Base-by-base conservation (phyloP, 2,329 filamentous ascomycete genomes). In the Blumeriella jaapii region DNA sequence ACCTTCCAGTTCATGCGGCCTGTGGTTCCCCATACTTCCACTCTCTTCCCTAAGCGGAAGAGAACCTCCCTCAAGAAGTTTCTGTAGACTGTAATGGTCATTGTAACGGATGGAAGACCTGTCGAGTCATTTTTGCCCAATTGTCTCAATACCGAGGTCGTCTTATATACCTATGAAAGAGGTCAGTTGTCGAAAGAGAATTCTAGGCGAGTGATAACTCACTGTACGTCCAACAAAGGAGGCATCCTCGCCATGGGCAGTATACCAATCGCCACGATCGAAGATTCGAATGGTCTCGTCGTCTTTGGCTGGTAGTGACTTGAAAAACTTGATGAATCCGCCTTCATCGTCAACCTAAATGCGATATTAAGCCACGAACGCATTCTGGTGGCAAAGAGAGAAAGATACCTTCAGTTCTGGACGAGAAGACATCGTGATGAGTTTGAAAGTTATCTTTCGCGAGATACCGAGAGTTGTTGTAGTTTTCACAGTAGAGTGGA, bases 311-410 rank as follows among this genome's bases (percentile, higher is more conserved):
- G 85, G 76, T 2, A 98, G 69, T n/a, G 78, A 80, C 51, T 89
- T 89, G 68, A 93, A 98, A 64, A 86, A 93, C 50, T 80, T 84
- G 63, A 96, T 95, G 67, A 98, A 98, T 48, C 89, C 86, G 55
- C 80, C 78, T 65, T 98, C 91, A 56, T 98, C 91, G 54, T 98
- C 93, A 56, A 96, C 84, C 82, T 87, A 37, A 9, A 24, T n/a
- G 22, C 2, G 30, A 7, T 36, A 46, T 43, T 44, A 36, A 36
- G 49, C 27, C 18, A 24, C 18, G 10, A 7, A 13, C 24, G 6
- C 27, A 24, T 24, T n/a, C n/a, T 24, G 22, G 11, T 36, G n/a
- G 9, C 28, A 27, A 28, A 22, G 34, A 34, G 19, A 16, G 11
- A 30, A 39, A 31, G 37, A 22, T 58, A 79, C 78, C 71, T 81